A percentile compares a stretch with the other conserved stretches of the same genome.
Evolutionary conservation across 1,139 yeast genomes (phyloP).

Genomic region (Yamadazyma triangularis): DNA sequence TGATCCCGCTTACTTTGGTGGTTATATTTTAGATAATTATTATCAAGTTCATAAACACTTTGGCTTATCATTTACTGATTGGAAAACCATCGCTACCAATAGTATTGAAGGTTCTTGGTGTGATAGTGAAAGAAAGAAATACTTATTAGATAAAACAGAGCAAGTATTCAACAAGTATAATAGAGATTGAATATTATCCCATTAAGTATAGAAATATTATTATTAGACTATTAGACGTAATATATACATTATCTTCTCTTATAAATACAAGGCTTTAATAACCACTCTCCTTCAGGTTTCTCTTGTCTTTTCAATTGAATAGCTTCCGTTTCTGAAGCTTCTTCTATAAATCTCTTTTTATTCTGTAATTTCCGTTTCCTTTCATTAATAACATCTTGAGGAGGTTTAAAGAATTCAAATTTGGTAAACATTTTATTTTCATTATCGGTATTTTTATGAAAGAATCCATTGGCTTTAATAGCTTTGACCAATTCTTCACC

Average conservation of each 20-base stretch:
- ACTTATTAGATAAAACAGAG: constrained; percentile 40
- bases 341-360: constrained; percentile 68
- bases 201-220: no score
- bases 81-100: constrained; percentile 56
- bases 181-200: no score
- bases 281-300: constrained; percentile 78
- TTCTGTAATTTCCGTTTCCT: constrained; percentile 59
- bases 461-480: constrained; percentile 73
- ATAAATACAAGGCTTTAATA: constrained; percentile 91
- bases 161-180: constrained; percentile 45
- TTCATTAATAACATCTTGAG: constrained; percentile 63
- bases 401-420: constrained; percentile 89
- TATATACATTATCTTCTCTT: constrained; percentile 62
- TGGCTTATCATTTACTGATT: constrained; percentile 51
- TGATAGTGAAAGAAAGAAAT: constrained; percentile 45
- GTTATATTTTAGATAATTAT: constrained; percentile 74
- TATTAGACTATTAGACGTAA: no score
- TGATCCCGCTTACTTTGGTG: constrained; percentile 86
- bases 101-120: constrained; percentile 74
- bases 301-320: constrained; percentile 52
- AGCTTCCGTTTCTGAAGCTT: constrained; percentile 56
- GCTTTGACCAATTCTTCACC: constrained; percentile 78
- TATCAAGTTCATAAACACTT: constrained; percentile 59
- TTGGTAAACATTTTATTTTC: constrained; percentile 89
- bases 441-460: constrained; percentile 84